Percentiles rank a stretch among this genome's conserved stretches.
phyloP scores from a whole-genome alignment of 2,329 filamentous ascomycete species.

The Shiraia bambusicola region DNA sequence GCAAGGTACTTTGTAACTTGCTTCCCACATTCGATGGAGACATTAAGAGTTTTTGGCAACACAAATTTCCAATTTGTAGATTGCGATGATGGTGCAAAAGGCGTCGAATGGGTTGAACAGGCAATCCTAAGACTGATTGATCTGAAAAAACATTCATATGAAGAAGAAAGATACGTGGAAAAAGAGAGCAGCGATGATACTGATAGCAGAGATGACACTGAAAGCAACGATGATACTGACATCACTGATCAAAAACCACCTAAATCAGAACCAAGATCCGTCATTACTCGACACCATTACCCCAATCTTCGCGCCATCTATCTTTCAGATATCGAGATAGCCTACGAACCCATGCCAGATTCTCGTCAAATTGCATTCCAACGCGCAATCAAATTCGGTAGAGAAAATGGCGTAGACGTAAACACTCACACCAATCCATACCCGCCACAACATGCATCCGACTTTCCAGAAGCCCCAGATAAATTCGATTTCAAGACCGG shows the following conservation, averaged over 20 bases:
- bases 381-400: constrained; percentile 4
- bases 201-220: too few species aligned
- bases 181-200: too few species aligned
- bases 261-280: too few species aligned
- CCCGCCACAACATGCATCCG: background rate
- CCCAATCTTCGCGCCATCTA: constrained; percentile 2
- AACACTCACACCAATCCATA: constrained; percentile 11
- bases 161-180: too few species aligned
- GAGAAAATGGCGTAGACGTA: constrained; percentile 7
- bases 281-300: too few species aligned
- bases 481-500: constrained; percentile 7
- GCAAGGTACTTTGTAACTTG: background rate
- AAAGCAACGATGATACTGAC: too few species aligned
- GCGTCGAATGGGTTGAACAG: constrained; percentile 6
- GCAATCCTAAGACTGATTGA: constrained; percentile 2
- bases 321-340: constrained; percentile 5
- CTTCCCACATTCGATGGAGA: constrained; percentile 4
- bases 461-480: constrained; percentile 10
- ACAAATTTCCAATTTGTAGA: background rate
- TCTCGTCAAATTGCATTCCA: constrained; percentile 5
- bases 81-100: constrained; percentile 1
- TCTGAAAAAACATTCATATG: too few species aligned
- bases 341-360: background rate
- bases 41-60: constrained; percentile 5
- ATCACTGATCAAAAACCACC: too few species aligned